Evolutionary conservation across 148 eudicot genomes (phyloP), one percentile per base, ranked within the genome.

Genomic region (Drosera capensis): DNA sequence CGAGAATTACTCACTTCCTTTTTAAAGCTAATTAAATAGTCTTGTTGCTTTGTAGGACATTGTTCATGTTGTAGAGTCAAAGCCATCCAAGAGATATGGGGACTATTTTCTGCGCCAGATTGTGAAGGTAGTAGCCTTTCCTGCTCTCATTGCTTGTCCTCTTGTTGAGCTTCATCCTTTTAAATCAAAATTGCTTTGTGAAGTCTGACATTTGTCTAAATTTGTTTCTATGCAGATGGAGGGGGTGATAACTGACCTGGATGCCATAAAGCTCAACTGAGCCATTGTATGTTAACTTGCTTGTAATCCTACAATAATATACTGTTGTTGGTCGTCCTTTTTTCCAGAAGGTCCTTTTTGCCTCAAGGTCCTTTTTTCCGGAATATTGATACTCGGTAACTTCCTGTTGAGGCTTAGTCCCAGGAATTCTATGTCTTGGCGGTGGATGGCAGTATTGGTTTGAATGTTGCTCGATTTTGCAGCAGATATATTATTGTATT

Each of bases 71-170:
- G 74, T 75, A 8, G 90, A 80, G 51, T 56, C 85, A 7, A 85
- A 90, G 66, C 67, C 88, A 54, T 52, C 73, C 16, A 90, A 84
- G 70, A 65, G 73, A 22, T 90, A 78, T 53, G 94, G 94, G 12
- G 99, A 90, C 68, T 81, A 75, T 66, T 81, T 85, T 54, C 40
- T 85, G 73, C 88, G 94, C 45, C 94, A 90, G 69, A 81, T 90
- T 51, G 82, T 68, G 36, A 85, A 90, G 88, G 99, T 90, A 59
- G 9, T 4, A 20, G 8, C 36, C 23, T 5, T 14, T 14, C 39
- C 15, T 4, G 3, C 5, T 36, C 29, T 15, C 1, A n/a, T n/a
- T 20, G 26, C 34, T 21, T 19, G 9, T 8, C 14, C 43, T 15
- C 40, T 37, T 30, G 12, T 34, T 15, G 2, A 9, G 38, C 13